Conservation (phyloP, 768 basidiomycete species). For the Suillus sp. region DNA sequence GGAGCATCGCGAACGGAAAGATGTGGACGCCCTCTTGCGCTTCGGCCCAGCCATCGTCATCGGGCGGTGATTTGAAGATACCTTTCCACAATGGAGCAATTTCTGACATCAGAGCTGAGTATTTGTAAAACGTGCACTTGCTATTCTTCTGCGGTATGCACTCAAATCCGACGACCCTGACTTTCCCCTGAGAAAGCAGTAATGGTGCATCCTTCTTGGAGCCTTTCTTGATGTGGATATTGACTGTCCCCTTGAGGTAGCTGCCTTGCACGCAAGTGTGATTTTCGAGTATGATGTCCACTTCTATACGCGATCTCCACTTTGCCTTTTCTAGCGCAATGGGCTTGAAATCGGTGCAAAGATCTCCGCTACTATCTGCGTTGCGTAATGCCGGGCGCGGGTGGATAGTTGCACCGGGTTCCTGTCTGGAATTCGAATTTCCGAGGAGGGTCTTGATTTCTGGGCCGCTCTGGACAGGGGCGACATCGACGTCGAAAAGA, state of each 20-base stretch:
- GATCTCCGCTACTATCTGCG: slow-evolving; percentile 10
- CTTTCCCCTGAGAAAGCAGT: slow-evolving; percentile 70
- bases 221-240: slow-evolving; percentile 60
- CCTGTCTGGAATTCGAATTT: slow-evolving; percentile 56
- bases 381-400: slow-evolving; percentile 27
- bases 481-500: slow-evolving; percentile 51
- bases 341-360: slow-evolving; percentile 24
- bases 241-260: slow-evolving; percentile 66
- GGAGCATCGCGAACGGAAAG: slow-evolving; percentile 71
- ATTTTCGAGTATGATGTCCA: slow-evolving; percentile 79
- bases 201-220: slow-evolving; percentile 58
- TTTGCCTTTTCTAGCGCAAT: slow-evolving; percentile 72
- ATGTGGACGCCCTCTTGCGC: slow-evolving; percentile 67
- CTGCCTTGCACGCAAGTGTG: slow-evolving; percentile 81
- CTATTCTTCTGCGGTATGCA: slow-evolving; percentile 55
- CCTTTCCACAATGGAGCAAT: slow-evolving; percentile 47
- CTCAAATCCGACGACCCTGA: slow-evolving; percentile 87
- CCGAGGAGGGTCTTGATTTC: slow-evolving; percentile 68
- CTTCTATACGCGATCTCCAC: slow-evolving; percentile 71
- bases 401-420: slow-evolving; percentile 50
- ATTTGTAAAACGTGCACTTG: slow-evolving; percentile 84
- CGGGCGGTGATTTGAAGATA: slow-evolving; percentile 46
- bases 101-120: slow-evolving; percentile 54
- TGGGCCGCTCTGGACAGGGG: slow-evolving; percentile 50
- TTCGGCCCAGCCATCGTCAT: slow-evolving; percentile 62